Evolutionary conservation across 345 rosid genomes (phyloP), one percentile per base, ranked within the genome.

Genomic region (Euclidium syriacum): DNA sequence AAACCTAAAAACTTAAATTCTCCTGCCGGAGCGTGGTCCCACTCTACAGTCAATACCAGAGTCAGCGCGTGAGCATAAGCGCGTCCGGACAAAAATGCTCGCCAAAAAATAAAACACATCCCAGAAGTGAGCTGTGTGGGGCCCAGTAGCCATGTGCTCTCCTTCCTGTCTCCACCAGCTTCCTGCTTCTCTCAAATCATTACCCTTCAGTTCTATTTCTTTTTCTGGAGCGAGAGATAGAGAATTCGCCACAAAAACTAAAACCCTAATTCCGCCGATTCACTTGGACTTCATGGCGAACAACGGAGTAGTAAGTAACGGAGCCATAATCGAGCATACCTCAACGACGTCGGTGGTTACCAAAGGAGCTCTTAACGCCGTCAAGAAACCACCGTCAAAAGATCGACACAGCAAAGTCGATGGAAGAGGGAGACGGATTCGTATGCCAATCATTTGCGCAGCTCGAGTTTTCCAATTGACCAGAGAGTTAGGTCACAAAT

Each of bases 91-190:
- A 62, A 6, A 61, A 32, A 49, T 53, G 40, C 44, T 34, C 35
- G 47, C 26, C 16, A 14, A 29, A 29, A 5, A 22, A 44, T 8
- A 17, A 30, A 49, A 51, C 29, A 26, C 41, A 54, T 5, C 2
- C 10, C 50, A 44, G 66, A 67, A 68, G 73, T 85, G 88, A 82
- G 88, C 81, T 85, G 84, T 77, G 79, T 32, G 87, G 94, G 76
- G 12, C 85, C 97, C 94, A 81, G 84, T 73, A 72, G 79, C 90
- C 97, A 94, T 94, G 97, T 94, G 99, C 87, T 75, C 84, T 83
- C 75, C 86, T 67, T 77, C 91, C 88, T 84, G 97, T 94, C 96
- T 90, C 95, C 97, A 87, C 97, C 95, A 83, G 90, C 92, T 82
- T 49, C 62, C 40, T 52, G 10, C 63, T 48, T 18, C 65, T 38